A percentile compares a stretch with the other conserved stretches of the same genome.
phyloP scores from a whole-genome alignment of 345 rosid species.

The Eucalyptus marginata region DNA sequence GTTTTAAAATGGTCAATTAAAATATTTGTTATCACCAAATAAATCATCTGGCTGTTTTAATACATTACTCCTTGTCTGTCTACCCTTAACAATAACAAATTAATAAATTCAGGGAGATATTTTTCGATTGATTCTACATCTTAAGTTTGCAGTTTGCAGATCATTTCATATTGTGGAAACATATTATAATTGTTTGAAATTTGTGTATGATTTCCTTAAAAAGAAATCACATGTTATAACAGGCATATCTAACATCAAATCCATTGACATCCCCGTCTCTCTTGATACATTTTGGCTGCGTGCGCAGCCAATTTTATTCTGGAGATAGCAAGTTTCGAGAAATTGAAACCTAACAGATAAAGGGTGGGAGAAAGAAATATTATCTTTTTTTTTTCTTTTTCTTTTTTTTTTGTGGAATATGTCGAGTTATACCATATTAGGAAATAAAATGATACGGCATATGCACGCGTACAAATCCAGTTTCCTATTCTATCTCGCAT shows the following conservation, averaged over 20 bases:
- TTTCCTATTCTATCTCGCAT: too few species aligned
- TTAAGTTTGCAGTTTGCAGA: not conserved
- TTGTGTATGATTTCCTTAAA: not conserved
- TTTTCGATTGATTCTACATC: not conserved
- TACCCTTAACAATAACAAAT: not conserved
- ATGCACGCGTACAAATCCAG: too few species aligned
- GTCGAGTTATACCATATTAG: too few species aligned
- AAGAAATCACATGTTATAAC: not conserved
- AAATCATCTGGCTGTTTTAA: too few species aligned
- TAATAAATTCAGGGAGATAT: not conserved
- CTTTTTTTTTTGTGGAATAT: too few species aligned
- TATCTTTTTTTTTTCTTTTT: too few species aligned
- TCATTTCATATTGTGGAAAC: not conserved
- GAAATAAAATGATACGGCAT: too few species aligned
- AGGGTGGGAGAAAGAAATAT: not conserved
- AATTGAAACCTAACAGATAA: not conserved
- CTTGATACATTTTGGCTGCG: not conserved
- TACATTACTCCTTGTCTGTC: too few species aligned
- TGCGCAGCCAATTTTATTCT: not conserved
- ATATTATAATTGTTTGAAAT: not conserved
- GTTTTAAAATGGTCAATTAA: too few species aligned
- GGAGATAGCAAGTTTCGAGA: not conserved
- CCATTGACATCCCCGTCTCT: not conserved
- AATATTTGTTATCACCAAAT: too few species aligned
- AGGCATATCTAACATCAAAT: not conserved